A percentile compares a stretch with the other conserved stretches of the same genome.
These are phyloP conservation scores for Phytophthora melonis DNA, from an alignment of 352 stramenopile species.

Conservation along the genomic window DNA sequence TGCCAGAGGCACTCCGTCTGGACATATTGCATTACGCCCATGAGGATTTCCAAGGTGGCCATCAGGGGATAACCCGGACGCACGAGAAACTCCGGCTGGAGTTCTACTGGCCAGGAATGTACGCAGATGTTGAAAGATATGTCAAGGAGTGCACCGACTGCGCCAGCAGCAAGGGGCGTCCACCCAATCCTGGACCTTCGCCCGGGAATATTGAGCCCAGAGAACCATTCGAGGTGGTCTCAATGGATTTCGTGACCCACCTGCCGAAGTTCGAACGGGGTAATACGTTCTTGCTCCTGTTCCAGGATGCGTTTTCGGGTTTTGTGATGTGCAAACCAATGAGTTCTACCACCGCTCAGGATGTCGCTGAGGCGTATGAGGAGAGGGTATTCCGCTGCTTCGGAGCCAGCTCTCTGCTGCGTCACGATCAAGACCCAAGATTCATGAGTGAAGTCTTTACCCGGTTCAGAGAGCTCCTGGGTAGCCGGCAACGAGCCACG, in stretches of 20 bases:
- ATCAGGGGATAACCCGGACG: too few relatives aligned
- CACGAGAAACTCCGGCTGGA: too few relatives aligned
- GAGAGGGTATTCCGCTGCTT: constrained; percentile 32
- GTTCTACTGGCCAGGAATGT: too few relatives aligned
- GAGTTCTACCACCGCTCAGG: constrained; percentile 9
- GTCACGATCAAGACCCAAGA: constrained; percentile 30
- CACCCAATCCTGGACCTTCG: too few relatives aligned
- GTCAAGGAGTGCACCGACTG: too few relatives aligned
- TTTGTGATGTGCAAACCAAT: constrained; percentile 29
- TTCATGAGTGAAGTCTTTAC: constrained; percentile 45
- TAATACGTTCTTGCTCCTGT: constrained; percentile 4
- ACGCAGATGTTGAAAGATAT: too few relatives aligned
- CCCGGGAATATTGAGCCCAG: too few relatives aligned
- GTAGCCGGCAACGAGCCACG: constrained; percentile 26
- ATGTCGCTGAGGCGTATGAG: constrained; percentile 34
- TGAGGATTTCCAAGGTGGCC: too few relatives aligned
- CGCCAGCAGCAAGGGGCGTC: too few relatives aligned
- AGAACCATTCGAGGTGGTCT: too few relatives aligned
- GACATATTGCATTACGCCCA: not conserved
- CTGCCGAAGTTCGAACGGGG: not conserved
- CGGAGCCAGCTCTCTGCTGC: constrained; percentile 28
- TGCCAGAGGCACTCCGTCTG: too few relatives aligned
- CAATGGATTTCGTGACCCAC: too few relatives aligned
- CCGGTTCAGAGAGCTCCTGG: constrained; percentile 32
- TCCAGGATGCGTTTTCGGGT: constrained; percentile 8